These are phyloP conservation scores for Arabis alpina DNA, from an alignment of 345 rosid genomes.

Conservation along the genomic window DNA sequence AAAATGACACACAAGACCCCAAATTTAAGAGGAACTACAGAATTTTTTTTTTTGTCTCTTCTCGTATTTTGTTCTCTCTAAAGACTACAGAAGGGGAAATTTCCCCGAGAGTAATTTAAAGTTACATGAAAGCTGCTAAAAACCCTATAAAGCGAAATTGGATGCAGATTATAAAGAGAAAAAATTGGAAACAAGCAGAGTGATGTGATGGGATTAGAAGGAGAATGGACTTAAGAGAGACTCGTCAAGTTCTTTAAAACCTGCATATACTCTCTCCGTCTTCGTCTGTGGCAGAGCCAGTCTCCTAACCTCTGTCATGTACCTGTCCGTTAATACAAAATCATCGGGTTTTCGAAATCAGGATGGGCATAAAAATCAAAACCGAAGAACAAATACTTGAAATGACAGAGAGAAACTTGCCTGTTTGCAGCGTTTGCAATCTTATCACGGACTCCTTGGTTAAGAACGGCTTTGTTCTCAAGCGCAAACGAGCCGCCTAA, in stretches of 20 bases:
- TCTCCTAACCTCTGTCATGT: conserved; percentile 89
- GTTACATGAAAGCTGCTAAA: conserved; percentile 39
- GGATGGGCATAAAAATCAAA: not conserved
- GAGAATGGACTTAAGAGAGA: conserved; percentile 72
- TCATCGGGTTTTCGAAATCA: not conserved
- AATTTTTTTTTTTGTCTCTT: conserved; percentile 32
- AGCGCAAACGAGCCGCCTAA: conserved; percentile 64
- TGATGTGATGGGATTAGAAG: conserved; percentile 43
- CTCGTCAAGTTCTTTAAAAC: conserved; percentile 89
- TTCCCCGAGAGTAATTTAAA: conserved; percentile 12
- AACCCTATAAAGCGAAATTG: conserved; percentile 26
- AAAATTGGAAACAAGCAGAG: not conserved
- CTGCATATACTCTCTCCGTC: conserved; percentile 78
- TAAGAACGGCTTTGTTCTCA: conserved; percentile 60
- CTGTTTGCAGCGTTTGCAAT: conserved; percentile 90
- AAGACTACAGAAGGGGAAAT: conserved; percentile 25
- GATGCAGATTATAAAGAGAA: not conserved
- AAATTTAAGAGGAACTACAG: conserved; percentile 21
- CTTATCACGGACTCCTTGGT: conserved; percentile 85
- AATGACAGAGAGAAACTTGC: conserved; percentile 45
- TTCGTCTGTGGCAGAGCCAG: conserved; percentile 74
- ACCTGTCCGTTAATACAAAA: conserved; percentile 51
- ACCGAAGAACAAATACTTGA: too few relatives aligned
- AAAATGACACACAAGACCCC: conserved; percentile 11
- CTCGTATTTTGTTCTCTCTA: conserved; percentile 27